A percentile compares a stretch with the other conserved stretches of the same genome.
These are phyloP conservation scores for Earliella scabrosa DNA, from an alignment of 1,284 basidiomycete genomes.

Conservation along the genomic window DNA sequence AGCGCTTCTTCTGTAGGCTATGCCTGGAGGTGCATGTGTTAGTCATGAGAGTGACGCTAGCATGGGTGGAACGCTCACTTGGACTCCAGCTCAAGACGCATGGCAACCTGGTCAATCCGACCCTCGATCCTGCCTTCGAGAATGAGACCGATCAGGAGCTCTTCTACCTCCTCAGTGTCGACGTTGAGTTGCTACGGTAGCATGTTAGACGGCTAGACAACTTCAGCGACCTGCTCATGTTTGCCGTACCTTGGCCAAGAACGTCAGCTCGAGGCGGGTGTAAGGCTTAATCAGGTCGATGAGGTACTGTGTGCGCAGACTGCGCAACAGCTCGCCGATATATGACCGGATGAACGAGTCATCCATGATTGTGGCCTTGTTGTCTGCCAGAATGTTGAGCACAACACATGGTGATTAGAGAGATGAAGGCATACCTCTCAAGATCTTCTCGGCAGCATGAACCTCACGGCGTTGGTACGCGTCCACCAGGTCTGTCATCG, in stretches of 20 bases:
- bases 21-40: constrained; percentile 52
- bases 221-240: too few species aligned
- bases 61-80: constrained; percentile 57
- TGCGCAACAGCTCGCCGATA: constrained; percentile 94
- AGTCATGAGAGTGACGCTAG: constrained; percentile 3
- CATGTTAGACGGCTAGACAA: too few species aligned
- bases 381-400: constrained; percentile 57
- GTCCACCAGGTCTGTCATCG: constrained; percentile 96
- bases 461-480: constrained; percentile 97
- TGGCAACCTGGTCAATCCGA: constrained; percentile 93
- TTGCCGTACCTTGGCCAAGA: constrained; percentile 85
- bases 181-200: constrained; percentile 88
- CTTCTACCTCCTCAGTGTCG: constrained; percentile 86
- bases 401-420: neutral
- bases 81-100: constrained; percentile 87
- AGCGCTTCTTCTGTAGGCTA: constrained; percentile 83
- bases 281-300: constrained; percentile 98
- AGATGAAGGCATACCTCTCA: constrained; percentile 63
- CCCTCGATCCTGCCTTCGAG: constrained; percentile 95
- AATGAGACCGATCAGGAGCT: constrained; percentile 91
- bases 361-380: constrained; percentile 92
- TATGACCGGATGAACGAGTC: constrained; percentile 93
- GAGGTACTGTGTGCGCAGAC: constrained; percentile 93
- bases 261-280: constrained; percentile 88
- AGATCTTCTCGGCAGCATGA: constrained; percentile 93